A percentile compares a stretch with the other conserved stretches of the same genome.
Conservation (phyloP, 768 basidiomycete genomes). For the Hygrophoropsis aurantiaca region DNA sequence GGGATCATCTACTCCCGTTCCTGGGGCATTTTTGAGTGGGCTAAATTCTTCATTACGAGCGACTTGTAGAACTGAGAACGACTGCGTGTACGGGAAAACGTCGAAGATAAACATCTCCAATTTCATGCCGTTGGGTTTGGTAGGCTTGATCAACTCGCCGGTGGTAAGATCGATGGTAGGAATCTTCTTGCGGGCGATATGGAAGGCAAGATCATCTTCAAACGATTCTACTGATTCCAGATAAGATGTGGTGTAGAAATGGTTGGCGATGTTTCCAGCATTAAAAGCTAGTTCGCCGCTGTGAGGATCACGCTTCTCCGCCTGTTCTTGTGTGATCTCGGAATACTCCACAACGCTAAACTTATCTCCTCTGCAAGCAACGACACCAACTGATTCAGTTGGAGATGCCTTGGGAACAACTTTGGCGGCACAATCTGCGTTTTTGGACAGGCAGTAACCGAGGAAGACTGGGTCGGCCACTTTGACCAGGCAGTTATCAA, state of each 20-base stretch:
- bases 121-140: conserved; percentile 97
- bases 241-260: conserved; percentile 92
- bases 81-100: conserved; percentile 89
- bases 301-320: conserved; percentile 67
- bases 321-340: conserved; percentile 87
- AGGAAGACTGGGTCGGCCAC: conserved; percentile 98
- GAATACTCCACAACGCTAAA: conserved; percentile 97
- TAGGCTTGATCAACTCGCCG: conserved; percentile 74
- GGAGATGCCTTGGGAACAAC: conserved; percentile 89
- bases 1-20: conserved; percentile 86
- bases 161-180: conserved; percentile 70
- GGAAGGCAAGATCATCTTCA: conserved; percentile 90
- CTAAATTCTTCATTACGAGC: conserved; percentile 89
- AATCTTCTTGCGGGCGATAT: conserved; percentile 98
- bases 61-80: conserved; percentile 87
- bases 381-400: conserved; percentile 92
- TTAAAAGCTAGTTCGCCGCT: conserved; percentile 84
- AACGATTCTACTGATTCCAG: conserved; percentile 76
- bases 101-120: conserved; percentile 99
- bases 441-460: conserved; percentile 87
- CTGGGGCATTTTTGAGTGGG: conserved; percentile 96
- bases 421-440: conserved; percentile 91
- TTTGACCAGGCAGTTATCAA: conserved; percentile 97
- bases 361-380: conserved; percentile 80
- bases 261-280: conserved; percentile 97